Conservation (phyloP, 495 filamentous ascomycete species). For the Aspergillus affinis region DNA sequence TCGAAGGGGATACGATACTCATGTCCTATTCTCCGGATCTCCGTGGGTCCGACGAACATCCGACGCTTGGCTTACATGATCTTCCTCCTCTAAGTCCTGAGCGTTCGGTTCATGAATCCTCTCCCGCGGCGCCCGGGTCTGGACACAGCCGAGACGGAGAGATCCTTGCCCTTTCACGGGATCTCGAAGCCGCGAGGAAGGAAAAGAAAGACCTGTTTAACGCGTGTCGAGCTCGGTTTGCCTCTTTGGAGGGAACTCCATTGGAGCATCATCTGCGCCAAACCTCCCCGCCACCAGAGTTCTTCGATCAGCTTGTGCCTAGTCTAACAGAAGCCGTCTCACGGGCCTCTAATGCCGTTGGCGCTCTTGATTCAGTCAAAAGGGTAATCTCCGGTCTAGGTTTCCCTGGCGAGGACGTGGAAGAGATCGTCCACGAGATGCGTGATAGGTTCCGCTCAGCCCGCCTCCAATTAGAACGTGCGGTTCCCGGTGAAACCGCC, state of each 20-base stretch:
- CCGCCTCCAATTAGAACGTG: slow-evolving; percentile 64
- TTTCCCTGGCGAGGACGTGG: slow-evolving; percentile 48
- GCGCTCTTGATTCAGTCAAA: slow-evolving; percentile 38
- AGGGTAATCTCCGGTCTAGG: slow-evolving; percentile 51
- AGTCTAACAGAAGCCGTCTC: slow-evolving; percentile 36
- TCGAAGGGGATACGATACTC: slow-evolving; percentile 28
- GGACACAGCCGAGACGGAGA: slow-evolving; percentile 23
- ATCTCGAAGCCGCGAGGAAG: slow-evolving; percentile 38
- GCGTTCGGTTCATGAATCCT: slow-evolving; percentile 15
- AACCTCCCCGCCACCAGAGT: slow-evolving; percentile 40
- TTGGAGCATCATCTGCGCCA: slow-evolving; percentile 33
- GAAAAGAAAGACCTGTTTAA: slow-evolving; percentile 43
- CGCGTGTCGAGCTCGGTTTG: slow-evolving; percentile 37
- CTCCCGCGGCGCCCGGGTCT: slow-evolving; percentile 18
- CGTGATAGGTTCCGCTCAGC: slow-evolving; percentile 59
- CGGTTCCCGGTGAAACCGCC: slow-evolving; percentile 63
- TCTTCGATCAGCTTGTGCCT: slow-evolving; percentile 34
- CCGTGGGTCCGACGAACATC: slow-evolving; percentile 16
- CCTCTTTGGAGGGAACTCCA: slow-evolving; percentile 32
- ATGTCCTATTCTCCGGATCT: slow-evolving; percentile 38
- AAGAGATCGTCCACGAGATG: slow-evolving; percentile 54
- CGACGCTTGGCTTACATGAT: slow-evolving; percentile 20
- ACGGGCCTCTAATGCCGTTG: slow-evolving; percentile 37
- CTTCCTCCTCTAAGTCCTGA: slow-evolving; percentile 17
- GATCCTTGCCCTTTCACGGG: slow-evolving; percentile 24